A percentile compares a stretch with the other conserved stretches of the same genome.
These are phyloP conservation scores for Lactarius deliciosus DNA, from an alignment of 768 basidiomycete species.

Conservation along the genomic window DNA sequence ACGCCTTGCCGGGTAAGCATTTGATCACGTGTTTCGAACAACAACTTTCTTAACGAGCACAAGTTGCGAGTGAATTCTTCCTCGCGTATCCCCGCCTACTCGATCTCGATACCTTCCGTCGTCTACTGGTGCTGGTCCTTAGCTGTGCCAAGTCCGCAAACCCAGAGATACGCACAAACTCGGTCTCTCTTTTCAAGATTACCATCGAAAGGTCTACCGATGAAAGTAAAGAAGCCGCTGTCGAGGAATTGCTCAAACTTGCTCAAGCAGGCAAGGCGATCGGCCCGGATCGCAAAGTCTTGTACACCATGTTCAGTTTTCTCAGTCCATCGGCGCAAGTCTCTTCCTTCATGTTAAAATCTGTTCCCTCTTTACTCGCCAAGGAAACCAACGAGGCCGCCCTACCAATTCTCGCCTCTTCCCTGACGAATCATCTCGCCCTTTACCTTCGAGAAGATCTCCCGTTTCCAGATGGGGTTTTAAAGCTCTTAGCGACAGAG, in stretches of 20 bases:
- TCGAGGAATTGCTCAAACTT: slow-evolving; percentile 67
- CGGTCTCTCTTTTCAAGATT: slow-evolving; percentile 56
- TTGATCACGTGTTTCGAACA: slow-evolving; percentile 5
- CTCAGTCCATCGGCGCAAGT: slow-evolving; percentile 50
- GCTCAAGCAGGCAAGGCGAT: slow-evolving; percentile 83
- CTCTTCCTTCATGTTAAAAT: slow-evolving; percentile 47
- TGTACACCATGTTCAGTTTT: slow-evolving; percentile 74
- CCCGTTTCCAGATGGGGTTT: slow-evolving; percentile 46
- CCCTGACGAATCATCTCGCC: slow-evolving; percentile 59
- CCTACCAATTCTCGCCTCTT: slow-evolving; percentile 50
- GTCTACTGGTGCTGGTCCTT: slow-evolving; percentile 56
- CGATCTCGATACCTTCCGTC: slow-evolving; percentile 47
- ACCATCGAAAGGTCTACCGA: slow-evolving; percentile 40
- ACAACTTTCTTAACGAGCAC: slow-evolving; percentile 17
- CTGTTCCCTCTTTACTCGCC: slow-evolving; percentile 45
- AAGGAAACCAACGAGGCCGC: slow-evolving; percentile 83
- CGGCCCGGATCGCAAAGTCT: slow-evolving; percentile 80
- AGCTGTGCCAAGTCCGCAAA: slow-evolving; percentile 78
- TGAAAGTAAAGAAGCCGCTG: slow-evolving; percentile 45
- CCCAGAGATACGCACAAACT: slow-evolving; percentile 52
- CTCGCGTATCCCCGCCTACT: slow-evolving; percentile 52
- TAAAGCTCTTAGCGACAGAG: slow-evolving; percentile 62
- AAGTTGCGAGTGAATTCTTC: slow-evolving; percentile 62
- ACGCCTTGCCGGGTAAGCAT: slow-evolving; percentile 59
- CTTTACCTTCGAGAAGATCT: slow-evolving; percentile 48